These are phyloP conservation scores for Guyanaporus albipodus DNA, from an alignment of 768 basidiomycete genomes.

Conservation along the genomic window DNA sequence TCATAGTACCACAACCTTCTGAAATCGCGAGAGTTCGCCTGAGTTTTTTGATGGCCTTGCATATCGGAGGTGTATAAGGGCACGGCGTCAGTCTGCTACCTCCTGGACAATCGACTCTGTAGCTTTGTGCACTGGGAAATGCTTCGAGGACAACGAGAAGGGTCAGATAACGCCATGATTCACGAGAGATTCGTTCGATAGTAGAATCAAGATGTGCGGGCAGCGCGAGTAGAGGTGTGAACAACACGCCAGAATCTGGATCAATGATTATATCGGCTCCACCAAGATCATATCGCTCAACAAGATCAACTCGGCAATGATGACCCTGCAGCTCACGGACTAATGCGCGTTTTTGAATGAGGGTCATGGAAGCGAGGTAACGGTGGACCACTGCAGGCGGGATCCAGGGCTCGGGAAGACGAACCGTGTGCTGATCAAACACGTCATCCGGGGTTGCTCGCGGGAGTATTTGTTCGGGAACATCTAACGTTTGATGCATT, in stretches of 20 bases:
- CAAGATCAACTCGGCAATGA: slow-evolving; percentile 48
- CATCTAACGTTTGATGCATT: slow-evolving; percentile 1
- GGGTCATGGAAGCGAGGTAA: slow-evolving; percentile 65
- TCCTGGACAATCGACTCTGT: slow-evolving; percentile 13
- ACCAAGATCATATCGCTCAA: slow-evolving; percentile 59
- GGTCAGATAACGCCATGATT: slow-evolving; percentile 60
- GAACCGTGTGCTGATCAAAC: slow-evolving; percentile 42
- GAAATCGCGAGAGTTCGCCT: slow-evolving; percentile 58
- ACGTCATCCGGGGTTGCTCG: slow-evolving; percentile 39
- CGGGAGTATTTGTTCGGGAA: slow-evolving; percentile 16
- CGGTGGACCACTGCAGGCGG: slow-evolving; percentile 43
- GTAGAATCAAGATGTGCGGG: slow-evolving; percentile 48
- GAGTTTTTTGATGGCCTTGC: slow-evolving; percentile 69
- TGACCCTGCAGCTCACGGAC: slow-evolving; percentile 46
- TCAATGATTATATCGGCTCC: slow-evolving; percentile 69
- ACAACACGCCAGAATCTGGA: slow-evolving; percentile 53
- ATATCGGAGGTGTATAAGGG: slow-evolving; percentile 61
- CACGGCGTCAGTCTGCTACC: slow-evolving; percentile 20
- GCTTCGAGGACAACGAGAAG: slow-evolving; percentile 66
- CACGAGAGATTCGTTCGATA: slow-evolving; percentile 39
- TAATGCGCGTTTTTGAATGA: slow-evolving; percentile 66
- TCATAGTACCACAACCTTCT: slow-evolving; percentile 55
- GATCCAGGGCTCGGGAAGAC: slow-evolving; percentile 33
- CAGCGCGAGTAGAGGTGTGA: slow-evolving; percentile 43
- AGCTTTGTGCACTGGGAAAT: slow-evolving; percentile 48